Percentiles rank a stretch among this genome's conserved stretches.
Evolutionary conservation across 2,329 filamentous ascomycete species (phyloP).

Genomic region (Pyrenophora teres): DNA sequence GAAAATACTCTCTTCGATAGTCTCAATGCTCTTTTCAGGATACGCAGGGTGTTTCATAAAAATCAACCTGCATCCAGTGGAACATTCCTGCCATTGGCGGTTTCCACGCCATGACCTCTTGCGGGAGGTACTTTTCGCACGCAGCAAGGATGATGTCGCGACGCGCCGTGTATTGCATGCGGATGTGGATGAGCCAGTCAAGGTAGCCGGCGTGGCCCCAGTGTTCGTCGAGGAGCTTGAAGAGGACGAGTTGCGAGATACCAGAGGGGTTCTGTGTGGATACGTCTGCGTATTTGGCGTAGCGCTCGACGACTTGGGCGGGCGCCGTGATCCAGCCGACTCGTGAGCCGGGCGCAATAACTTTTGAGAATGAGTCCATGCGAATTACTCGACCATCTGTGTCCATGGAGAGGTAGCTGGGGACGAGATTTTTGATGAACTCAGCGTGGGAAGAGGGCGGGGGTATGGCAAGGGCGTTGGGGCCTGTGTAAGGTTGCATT

Average conservation of each 20-base stretch:
- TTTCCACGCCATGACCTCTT: conserved; percentile 76
- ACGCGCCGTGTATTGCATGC: conserved; percentile 78
- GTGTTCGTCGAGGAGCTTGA: conserved; percentile 87
- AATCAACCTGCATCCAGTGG: conserved; percentile 77
- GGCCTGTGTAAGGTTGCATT: conserved; percentile 74
- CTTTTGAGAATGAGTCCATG: conserved; percentile 92
- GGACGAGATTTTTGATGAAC: conserved; percentile 74
- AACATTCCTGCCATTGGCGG: conserved; percentile 93
- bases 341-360: conserved; percentile 80
- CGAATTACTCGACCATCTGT: conserved; percentile 86
- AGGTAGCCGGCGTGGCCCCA: conserved; percentile 94
- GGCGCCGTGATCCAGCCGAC: conserved; percentile 89
- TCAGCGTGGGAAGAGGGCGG: conserved; percentile 67
- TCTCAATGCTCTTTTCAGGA: conserved; percentile 56
- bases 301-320: conserved; percentile 81
- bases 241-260: conserved; percentile 80
- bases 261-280: conserved; percentile 85
- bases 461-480: conserved; percentile 56
- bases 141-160: conserved; percentile 77
- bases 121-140: conserved; percentile 77
- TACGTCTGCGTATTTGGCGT: conserved; percentile 79
- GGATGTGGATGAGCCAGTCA: conserved; percentile 83
- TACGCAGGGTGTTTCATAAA: conserved; percentile 68
- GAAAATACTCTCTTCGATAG: conserved; percentile 87
- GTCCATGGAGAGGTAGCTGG: conserved; percentile 79